Base-by-base conservation (phyloP, 2,329 filamentous ascomycete species). In the Cladosporium halotolerans region DNA sequence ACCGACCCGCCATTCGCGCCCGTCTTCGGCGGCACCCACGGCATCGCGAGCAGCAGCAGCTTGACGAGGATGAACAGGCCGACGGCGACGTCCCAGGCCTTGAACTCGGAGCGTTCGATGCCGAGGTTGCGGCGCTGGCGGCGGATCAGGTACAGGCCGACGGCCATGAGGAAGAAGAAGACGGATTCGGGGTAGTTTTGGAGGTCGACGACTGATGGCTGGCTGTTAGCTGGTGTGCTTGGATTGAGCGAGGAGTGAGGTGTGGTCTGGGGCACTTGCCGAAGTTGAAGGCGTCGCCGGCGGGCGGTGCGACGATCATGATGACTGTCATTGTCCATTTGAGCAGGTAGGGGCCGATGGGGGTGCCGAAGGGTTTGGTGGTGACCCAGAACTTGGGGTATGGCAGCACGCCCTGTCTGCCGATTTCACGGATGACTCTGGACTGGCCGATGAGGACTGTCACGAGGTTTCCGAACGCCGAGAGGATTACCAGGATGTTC, bases 1-100 rank as follows among this genome's bases (percentile, higher is more conserved):
- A 88, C 84, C 53, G 84, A 80, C 0, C 84, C 85, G 0, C 78
- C 80, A 33, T 78, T 76, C 0, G 72, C 71, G 0, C 85, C 85
- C 0, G 72, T 76, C 1, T 74, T 72, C 0, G 85, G 86, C 2
- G 85, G 85, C 58, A 82, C 85, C 85, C 85, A 89, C 0, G 85
- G 85, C 76, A 86, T 86, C 13, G 83, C 75, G 2, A 89, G 69
- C 42, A 87, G 70, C 55, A 82, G 88, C 0, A 83, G 53, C 48
- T 85, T 79, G 0, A 82, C 70, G 0, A 81, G 63, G 43, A 84
- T 76, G 45, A 77, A 81, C 66, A 88, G 85, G 7, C 78, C 61
- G 1, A 88, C 66, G 0, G 78, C 73, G 0, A 76, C 49, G 54
- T 82, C 65, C 83, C 83, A 88, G 0, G 81, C 78, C 6, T 70